phyloP scores from a whole-genome alignment of 768 basidiomycete species.

The Tremella yokohamensis region DNA sequence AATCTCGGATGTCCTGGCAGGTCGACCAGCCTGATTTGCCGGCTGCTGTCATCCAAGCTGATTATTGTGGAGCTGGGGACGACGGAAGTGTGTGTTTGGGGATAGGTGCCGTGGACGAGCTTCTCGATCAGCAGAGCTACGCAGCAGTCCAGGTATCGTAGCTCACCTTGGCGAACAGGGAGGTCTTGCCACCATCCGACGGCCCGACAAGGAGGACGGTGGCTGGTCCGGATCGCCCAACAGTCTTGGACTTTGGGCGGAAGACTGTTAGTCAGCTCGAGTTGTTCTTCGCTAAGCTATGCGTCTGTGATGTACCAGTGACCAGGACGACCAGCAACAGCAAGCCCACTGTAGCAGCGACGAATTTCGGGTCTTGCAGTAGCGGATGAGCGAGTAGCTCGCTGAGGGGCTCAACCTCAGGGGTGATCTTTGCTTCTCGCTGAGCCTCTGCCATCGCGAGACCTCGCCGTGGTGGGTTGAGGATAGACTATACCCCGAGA shows the following conservation, averaged over 20 bases:
- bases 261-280: constrained; percentile 14
- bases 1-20: constrained; percentile 49
- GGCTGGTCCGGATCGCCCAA: constrained; percentile 24
- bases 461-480: too few species aligned
- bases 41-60: constrained; percentile 10
- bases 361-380: constrained; percentile 42
- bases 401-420: constrained; percentile 37
- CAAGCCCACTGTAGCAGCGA: constrained; percentile 31
- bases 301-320: constrained; percentile 12
- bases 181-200: constrained; percentile 44
- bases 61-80: constrained; percentile 34
- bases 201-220: constrained; percentile 43
- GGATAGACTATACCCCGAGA: too few species aligned
- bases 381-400: constrained; percentile 29
- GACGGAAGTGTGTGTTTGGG: constrained; percentile 44
- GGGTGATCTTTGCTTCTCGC: constrained; percentile 11
- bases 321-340: constrained; percentile 23
- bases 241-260: constrained; percentile 7
- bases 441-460: too few species aligned
- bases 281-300: background rate
- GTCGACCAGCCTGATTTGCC: constrained; percentile 35
- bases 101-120: constrained; percentile 33
- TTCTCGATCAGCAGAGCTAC: background rate
- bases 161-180: constrained; percentile 40
- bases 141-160: constrained; percentile 7